Percentiles rank a stretch among this genome's conserved stretches.
Evolutionary conservation across 306 rosid species (phyloP).

Genomic region (Pterocarpus macrocarpus): DNA sequence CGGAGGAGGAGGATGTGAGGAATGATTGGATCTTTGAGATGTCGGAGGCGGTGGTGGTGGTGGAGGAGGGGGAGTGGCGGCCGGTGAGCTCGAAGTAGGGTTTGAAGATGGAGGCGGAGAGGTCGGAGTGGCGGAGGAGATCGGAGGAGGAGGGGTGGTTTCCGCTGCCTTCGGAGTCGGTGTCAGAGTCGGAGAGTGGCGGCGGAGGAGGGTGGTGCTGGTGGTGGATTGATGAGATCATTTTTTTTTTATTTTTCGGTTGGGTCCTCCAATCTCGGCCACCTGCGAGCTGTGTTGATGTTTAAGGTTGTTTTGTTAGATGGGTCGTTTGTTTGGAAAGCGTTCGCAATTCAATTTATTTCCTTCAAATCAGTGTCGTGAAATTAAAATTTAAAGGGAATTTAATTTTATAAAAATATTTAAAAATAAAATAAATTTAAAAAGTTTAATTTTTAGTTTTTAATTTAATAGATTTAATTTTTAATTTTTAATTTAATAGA

Average conservation of each 20-base stretch:
- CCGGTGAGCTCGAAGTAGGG: constrained; percentile 80
- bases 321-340: neutral
- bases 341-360: too few species aligned
- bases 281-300: neutral
- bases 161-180: constrained; percentile 56
- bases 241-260: neutral
- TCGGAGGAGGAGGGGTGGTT: constrained; percentile 45
- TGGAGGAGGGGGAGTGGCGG: constrained; percentile 40
- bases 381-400: too few species aligned
- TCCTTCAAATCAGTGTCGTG: too few species aligned
- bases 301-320: neutral
- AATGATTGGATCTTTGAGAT: constrained; percentile 91
- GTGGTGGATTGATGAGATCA: constrained; percentile 44
- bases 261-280: neutral
- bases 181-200: constrained; percentile 63
- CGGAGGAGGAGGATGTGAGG: constrained; percentile 91
- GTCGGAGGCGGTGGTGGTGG: constrained; percentile 64
- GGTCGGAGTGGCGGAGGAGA: constrained; percentile 72
- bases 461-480: too few species aligned
- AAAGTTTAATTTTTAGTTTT: too few species aligned
- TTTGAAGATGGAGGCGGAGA: constrained; percentile 79
- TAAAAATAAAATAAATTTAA: too few species aligned
- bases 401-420: too few species aligned
- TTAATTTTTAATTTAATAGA: too few species aligned
- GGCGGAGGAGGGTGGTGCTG: constrained; percentile 26